Evolutionary conservation across 306 rosid species (phyloP).

Genomic region (Elaeagnus macrophylla): DNA sequence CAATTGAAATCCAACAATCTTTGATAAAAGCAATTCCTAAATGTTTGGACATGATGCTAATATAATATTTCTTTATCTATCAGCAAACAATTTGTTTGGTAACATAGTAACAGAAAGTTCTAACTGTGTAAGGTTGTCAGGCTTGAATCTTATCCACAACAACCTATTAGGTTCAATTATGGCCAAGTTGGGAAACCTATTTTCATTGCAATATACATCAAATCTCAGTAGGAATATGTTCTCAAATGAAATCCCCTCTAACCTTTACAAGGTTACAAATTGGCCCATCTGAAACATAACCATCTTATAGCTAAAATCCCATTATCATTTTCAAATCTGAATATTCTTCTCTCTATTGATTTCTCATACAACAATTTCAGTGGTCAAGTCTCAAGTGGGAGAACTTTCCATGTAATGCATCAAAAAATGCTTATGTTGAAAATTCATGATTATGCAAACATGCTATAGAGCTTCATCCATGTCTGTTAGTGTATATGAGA

Average conservation of each 20-base stretch:
- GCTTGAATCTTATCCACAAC: conserved; percentile 46
- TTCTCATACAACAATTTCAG: conserved; percentile 32
- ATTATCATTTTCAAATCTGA: conserved; percentile 19
- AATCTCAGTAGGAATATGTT: conserved; percentile 52
- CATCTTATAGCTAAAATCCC: conserved; percentile 41
- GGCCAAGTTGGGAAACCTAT: conserved; percentile 35
- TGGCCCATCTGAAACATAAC: conserved; percentile 45
- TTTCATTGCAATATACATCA: conserved; percentile 19
- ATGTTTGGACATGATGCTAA: conserved; percentile 14
- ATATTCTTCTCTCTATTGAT: conserved; percentile 34
- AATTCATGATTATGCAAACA: conserved; percentile 46
- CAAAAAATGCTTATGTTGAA: conserved; percentile 31
- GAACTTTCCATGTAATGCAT: conserved; percentile 9
- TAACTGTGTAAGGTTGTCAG: conserved; percentile 11
- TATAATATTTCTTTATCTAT: conserved; percentile 32
- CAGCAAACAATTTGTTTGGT: conserved; percentile 33
- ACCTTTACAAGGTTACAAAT: conserved; percentile 24
- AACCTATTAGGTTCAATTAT: conserved; percentile 37
- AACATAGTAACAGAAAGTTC: conserved; percentile 29
- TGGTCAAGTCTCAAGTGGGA: conserved; percentile 7
- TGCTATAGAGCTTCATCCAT: conserved; percentile 20
- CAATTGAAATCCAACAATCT: no score
- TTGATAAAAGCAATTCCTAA: conserved; percentile 33
- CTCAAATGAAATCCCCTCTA: conserved; percentile 39
- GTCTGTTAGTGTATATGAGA: no score